Evolutionary conservation across 495 filamentous ascomycete species (phyloP), one percentile per base, ranked within the genome.

Genomic region (Terfezia claveryi): DNA sequence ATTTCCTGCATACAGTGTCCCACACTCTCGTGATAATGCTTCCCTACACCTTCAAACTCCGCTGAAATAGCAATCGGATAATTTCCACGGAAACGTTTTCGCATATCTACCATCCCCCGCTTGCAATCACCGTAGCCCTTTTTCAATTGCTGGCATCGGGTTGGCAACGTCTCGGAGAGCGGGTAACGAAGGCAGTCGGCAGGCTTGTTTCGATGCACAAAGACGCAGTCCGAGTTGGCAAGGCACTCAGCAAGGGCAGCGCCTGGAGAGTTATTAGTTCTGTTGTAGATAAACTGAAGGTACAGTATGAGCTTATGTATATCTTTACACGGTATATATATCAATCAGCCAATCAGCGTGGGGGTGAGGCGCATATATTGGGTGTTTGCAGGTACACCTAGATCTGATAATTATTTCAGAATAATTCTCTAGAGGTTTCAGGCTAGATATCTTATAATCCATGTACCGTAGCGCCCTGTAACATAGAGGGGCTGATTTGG

Each of bases 11-110:
- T 95, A 95, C 52, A 95, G 66, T 88, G 83, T 55, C 74, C 73
- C 7, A 72, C 71, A 37, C 55, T 64, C 20, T 73, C 72, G 50
- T 69, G 67, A 20, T 69, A 65, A 49, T 73, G 70, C 37, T 75
- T 77, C 51, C 83, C 74, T 20, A 74, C 55, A 61, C 87, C 79
- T 58, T 78, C 71, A 50, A 71, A 69, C 41, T 63, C 60, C n/a
- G n/a, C n/a, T n/a, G n/a, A n/a, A 32, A 83, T 74, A 23, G 77
- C 74, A 58, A 94, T 74, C 49, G 91, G 87, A 60, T 83, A 76
- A 70, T 98, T 96, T n/a, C 91, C 92, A 49, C 92, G 77, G 71
- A 98, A 96, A 23, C 92, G 81, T 69, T 98, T 98, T 64, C 92
- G 82, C 92, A 98, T 98, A 70, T 98, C 91, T 63, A 96, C 78